Evolutionary conservation across 2,329 filamentous ascomycete genomes (phyloP).

Genomic region (Cercospora brassicicola): DNA sequence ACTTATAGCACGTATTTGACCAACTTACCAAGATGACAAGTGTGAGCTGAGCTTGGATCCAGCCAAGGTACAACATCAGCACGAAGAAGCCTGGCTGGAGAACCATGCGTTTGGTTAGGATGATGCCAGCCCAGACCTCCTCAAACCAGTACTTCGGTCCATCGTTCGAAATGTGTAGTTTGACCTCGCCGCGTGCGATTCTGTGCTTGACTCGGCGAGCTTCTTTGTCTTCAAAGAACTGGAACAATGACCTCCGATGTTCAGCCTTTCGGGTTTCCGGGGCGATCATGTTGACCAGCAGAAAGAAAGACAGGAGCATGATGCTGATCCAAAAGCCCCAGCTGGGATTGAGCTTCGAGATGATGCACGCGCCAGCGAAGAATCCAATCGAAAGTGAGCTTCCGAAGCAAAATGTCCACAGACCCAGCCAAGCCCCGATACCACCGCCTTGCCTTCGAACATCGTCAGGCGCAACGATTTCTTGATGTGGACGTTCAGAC

Average conservation of each 20-base stretch:
- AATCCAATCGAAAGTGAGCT: conserved; percentile 72
- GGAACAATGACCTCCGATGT: conserved; percentile 66
- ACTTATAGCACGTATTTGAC: too few relatives aligned
- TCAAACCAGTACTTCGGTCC: conserved; percentile 76
- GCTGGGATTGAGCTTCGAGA: conserved; percentile 62
- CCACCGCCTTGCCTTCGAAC: conserved; percentile 73
- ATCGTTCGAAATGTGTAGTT: conserved; percentile 70
- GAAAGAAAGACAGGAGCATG: conserved; percentile 62
- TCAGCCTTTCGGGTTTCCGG: conserved; percentile 71
- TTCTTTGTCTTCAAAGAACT: conserved; percentile 54
- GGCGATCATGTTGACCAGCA: conserved; percentile 68
- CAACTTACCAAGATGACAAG: conserved; percentile 65
- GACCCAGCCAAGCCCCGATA: conserved; percentile 75
- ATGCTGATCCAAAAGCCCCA: conserved; percentile 78
- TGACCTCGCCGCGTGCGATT: conserved; percentile 71
- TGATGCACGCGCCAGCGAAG: conserved; percentile 67
- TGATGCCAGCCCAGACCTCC: conserved; percentile 69
- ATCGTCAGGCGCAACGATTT: conserved; percentile 66
- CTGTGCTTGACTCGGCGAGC: conserved; percentile 52
- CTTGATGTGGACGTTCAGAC: conserved; percentile 70
- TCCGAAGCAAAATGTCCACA: conserved; percentile 77
- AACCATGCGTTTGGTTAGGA: conserved; percentile 68
- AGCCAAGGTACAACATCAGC: conserved; percentile 69
- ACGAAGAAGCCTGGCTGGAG: conserved; percentile 72
- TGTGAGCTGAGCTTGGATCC: conserved; percentile 76